Evolutionary conservation across 176 grass and related monocot species (phyloP), one percentile per base, ranked within the genome.

Genomic region (Aegilops speltoides): DNA sequence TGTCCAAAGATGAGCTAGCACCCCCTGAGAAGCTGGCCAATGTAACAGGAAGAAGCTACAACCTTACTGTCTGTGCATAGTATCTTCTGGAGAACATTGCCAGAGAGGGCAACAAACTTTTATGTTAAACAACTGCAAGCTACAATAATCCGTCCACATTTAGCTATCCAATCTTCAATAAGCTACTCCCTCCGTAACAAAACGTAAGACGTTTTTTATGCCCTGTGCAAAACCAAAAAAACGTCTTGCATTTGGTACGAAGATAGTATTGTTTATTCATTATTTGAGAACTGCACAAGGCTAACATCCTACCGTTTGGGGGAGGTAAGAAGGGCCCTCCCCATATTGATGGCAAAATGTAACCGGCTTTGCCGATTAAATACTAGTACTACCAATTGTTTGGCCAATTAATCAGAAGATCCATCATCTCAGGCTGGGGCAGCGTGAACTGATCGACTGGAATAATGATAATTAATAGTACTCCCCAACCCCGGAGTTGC

Each of bases 1-100:
- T 77, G 41, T 82, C 50, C 89, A 86, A 82, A 52, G 63, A 89
- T 32, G 54, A 73, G 77, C 40, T 64, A 74, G 59, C 41, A 81
- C 29, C 20, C 11, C 56, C 9, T 25, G 19, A 20, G 8, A 68
- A 82, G 65, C 60, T 33, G 75, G 62, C 54, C 16, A 48, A 88
- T 41, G 82, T n/a, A 85, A 28, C 36, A 74, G 64, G 56, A 29
- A 31, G 68, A 89, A 10, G 82, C n/a, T 84, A 78, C 64, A 64
- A n/a, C 29, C 29, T 66, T 80, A 56, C 24, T 48, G 73, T 11
- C 50, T 79, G 66, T 62, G 43, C 43, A 80, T 12, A 80, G 68
- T 67, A 89, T 81, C 68, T 81, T 76, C 33, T 20, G 43, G 41
- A 59, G 14, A 66, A 85, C 82, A 85, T 80, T 85, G 59, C 68